Conservation (phyloP, 441 rosid genomes). For the Brassica hybrid region DNA sequence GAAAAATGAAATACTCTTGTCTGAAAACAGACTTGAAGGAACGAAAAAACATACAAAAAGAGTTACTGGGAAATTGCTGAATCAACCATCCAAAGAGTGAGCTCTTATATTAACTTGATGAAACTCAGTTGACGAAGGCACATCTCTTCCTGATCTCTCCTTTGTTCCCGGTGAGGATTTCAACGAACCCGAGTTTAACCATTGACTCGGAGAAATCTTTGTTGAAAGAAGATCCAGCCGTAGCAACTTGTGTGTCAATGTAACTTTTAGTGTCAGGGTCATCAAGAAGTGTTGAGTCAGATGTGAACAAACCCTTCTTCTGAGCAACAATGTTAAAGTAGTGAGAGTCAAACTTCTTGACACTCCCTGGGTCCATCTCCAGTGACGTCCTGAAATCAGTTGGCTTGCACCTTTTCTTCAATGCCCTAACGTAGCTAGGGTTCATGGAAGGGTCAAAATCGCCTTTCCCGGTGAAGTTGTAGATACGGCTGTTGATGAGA, state of each 20-base stretch:
- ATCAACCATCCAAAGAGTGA: no score
- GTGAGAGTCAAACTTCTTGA: slow-evolving; percentile 51
- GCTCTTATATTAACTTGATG: no score
- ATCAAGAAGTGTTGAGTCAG: slow-evolving; percentile 62
- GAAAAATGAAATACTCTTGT: not conserved
- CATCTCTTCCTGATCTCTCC: slow-evolving; percentile 65
- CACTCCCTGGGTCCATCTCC: slow-evolving; percentile 71
- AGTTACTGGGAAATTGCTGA: no score
- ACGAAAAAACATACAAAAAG: not conserved
- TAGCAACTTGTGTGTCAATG: slow-evolving; percentile 49
- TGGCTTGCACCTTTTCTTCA: slow-evolving; percentile 56
- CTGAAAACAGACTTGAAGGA: slow-evolving; percentile 19
- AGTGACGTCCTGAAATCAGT: slow-evolving; percentile 39
- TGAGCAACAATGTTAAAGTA: slow-evolving; percentile 55
- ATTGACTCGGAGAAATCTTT: slow-evolving; percentile 57
- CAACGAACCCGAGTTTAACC: slow-evolving; percentile 55
- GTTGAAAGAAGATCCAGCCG: slow-evolving; percentile 43
- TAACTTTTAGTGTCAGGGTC: slow-evolving; percentile 51
- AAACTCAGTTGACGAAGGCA: slow-evolving; percentile 23
- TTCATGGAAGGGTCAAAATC: slow-evolving; percentile 63
- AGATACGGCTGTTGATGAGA: slow-evolving; percentile 42
- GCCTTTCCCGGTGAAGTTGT: slow-evolving; percentile 65
- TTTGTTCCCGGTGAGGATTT: slow-evolving; percentile 49
- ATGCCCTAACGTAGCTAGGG: slow-evolving; percentile 43
- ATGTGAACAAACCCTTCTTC: slow-evolving; percentile 45